These are phyloP conservation scores for Rhizopus stolonifer DNA, from an alignment of 371 early-diverging fungal genomes.

Conservation along the genomic window DNA sequence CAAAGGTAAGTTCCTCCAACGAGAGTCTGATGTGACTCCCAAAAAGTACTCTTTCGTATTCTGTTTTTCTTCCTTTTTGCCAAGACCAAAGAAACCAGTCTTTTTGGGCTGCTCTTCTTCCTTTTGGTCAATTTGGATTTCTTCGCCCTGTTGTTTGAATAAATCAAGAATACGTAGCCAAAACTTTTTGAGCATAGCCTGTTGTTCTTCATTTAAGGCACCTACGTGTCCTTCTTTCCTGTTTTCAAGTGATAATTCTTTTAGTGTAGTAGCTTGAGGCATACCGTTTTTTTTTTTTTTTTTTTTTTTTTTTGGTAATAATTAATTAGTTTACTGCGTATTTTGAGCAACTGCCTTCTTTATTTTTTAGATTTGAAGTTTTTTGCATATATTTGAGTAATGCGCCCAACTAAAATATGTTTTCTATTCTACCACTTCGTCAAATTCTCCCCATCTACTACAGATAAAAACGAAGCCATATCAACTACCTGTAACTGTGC, in stretches of 20 bases:
- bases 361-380: too few species aligned
- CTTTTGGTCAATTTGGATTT: conserved; percentile 12
- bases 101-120: conserved; percentile 16
- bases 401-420: too few species aligned
- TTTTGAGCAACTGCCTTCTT: too few species aligned
- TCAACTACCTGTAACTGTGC: too few species aligned
- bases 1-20: conserved; percentile 32
- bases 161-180: conserved; percentile 54
- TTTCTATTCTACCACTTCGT: too few species aligned
- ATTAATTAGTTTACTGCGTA: too few species aligned
- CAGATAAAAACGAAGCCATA: too few species aligned
- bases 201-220: conserved; percentile 14
- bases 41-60: conserved; percentile 44
- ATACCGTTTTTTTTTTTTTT: neutral
- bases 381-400: too few species aligned
- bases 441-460: too few species aligned
- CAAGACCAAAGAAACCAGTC: conserved; percentile 31
- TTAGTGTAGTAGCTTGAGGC: neutral
- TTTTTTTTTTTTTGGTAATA: too few species aligned
- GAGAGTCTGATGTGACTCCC: conserved; percentile 49
- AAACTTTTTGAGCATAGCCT: conserved; percentile 4
- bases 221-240: conserved; percentile 35
- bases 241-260: conserved; percentile 1
- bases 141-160: conserved; percentile 41
- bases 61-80: conserved; percentile 25